These are phyloP conservation scores for Schizophyllum commune DNA, from an alignment of 1,284 basidiomycete genomes.

Conservation along the genomic window DNA sequence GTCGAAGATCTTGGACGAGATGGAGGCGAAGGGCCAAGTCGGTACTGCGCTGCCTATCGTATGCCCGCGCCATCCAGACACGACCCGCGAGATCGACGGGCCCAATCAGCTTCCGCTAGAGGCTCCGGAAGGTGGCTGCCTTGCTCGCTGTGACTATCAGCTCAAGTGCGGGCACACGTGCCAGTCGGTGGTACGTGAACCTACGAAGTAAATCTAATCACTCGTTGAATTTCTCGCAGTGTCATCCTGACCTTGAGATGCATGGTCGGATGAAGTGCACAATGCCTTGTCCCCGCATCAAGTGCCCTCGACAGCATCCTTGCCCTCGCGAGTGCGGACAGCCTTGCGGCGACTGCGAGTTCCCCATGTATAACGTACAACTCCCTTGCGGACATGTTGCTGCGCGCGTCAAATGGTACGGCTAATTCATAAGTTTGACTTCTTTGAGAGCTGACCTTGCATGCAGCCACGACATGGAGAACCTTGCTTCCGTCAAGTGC, in stretches of 20 bases:
- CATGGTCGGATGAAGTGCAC: conserved; percentile 45
- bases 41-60: conserved; percentile 49
- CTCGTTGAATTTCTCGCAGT: conserved; percentile 28
- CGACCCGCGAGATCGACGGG: conserved; percentile 30
- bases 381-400: conserved; percentile 61
- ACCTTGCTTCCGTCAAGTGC: conserved; percentile 40
- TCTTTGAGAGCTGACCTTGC: background rate
- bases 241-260: conserved; percentile 56
- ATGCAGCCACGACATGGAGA: conserved; percentile 39
- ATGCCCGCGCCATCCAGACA: conserved; percentile 51
- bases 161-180: conserved; percentile 69
- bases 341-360: conserved; percentile 49
- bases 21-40: conserved; percentile 38
- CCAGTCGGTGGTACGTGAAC: conserved; percentile 42
- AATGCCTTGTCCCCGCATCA: conserved; percentile 40
- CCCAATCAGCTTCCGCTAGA: conserved; percentile 45
- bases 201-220: background rate
- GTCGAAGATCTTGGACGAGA: conserved; percentile 50
- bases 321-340: conserved; percentile 48
- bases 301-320: conserved; percentile 50
- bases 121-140: conserved; percentile 68
- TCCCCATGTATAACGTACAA: conserved; percentile 35
- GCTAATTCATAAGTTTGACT: conserved; percentile 10
- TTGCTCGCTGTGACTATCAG: conserved; percentile 43
- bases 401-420: conserved; percentile 45